A percentile compares a stretch with the other conserved stretches of the same genome.
phyloP scores from a whole-genome alignment of 352 stramenopile species.

The Phytopythium boreale region DNA sequence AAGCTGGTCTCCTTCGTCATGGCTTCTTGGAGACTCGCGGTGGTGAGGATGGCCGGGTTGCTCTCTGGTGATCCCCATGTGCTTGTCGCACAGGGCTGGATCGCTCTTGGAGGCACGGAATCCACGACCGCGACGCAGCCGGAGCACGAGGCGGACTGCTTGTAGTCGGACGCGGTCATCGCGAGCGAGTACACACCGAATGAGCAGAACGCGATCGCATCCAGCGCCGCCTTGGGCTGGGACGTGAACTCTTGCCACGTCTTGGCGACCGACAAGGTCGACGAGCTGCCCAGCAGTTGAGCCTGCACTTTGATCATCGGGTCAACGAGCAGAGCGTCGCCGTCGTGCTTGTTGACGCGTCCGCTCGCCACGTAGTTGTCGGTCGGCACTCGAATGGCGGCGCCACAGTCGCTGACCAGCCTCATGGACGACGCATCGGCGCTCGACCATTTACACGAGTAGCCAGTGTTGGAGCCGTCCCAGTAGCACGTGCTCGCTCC shows the following conservation, averaged over 20 bases:
- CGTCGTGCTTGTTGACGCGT: slow-evolving; percentile 14
- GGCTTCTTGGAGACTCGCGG: slow-evolving; percentile 5
- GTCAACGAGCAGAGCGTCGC: neutral
- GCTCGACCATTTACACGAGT: neutral
- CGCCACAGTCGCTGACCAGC: neutral
- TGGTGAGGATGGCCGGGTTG: neutral
- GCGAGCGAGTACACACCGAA: neutral
- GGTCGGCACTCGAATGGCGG: neutral
- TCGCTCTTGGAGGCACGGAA: neutral
- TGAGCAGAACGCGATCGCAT: neutral
- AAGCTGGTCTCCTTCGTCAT: slow-evolving; percentile 15
- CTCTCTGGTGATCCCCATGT: neutral
- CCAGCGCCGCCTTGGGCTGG: neutral
- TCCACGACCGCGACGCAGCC: neutral
- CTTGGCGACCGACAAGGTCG: too few relatives aligned
- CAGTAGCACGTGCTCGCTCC: neutral
- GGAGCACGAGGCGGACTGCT: neutral
- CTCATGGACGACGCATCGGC: neutral
- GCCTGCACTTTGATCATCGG: neutral
- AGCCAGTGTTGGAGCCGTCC: neutral
- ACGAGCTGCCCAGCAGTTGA: neutral
- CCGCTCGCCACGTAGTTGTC: slow-evolving; percentile 25
- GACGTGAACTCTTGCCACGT: neutral
- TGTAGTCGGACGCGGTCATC: neutral
- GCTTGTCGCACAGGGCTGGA: neutral